Conservation (phyloP, 805 yeast species). For the Zygosaccharomyces pseudorouxii region DNA sequence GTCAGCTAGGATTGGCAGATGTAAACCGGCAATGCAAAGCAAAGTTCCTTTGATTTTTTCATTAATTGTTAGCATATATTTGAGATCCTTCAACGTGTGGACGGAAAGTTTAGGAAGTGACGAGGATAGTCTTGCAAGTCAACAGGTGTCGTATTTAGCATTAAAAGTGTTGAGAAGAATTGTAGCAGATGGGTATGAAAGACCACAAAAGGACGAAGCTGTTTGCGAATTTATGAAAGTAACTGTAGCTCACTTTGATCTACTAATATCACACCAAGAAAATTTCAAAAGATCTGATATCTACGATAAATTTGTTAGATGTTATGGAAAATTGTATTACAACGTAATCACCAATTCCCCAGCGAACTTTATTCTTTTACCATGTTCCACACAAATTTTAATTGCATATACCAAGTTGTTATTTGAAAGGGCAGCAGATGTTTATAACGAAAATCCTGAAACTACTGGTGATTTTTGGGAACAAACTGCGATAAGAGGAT, state of each 20-base stretch:
- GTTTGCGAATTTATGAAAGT: constrained; percentile 57
- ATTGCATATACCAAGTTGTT: constrained; percentile 55
- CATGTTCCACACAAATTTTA: constrained; percentile 58
- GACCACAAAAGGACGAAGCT: constrained; percentile 52
- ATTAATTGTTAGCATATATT: constrained; percentile 55
- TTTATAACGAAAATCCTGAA: constrained; percentile 51
- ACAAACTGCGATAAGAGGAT: constrained; percentile 58
- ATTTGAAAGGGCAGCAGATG: constrained; percentile 56
- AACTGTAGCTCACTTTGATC: constrained; percentile 55
- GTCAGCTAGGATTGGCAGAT: constrained; percentile 76
- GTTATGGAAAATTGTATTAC: constrained; percentile 70
- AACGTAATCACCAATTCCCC: constrained; percentile 58
- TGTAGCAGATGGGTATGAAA: constrained; percentile 70
- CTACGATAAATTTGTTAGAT: constrained; percentile 66
- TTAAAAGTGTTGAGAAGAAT: constrained; percentile 71
- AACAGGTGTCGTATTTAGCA: constrained; percentile 74
- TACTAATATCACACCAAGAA: constrained; percentile 51
- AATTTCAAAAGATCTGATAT: constrained; percentile 37
- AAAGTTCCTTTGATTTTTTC: constrained; percentile 63
- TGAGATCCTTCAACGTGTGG: constrained; percentile 61
- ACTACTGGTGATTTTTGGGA: constrained; percentile 69
- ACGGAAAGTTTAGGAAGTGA: constrained; percentile 37
- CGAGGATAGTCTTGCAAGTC: constrained; percentile 41
- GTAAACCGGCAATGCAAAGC: constrained; percentile 70
- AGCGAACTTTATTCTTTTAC: constrained; percentile 63